Percentiles rank a stretch among this genome's conserved stretches.
Evolutionary conservation across 2,329 filamentous ascomycete genomes (phyloP).

Genomic region (Penicillium glabrum): DNA sequence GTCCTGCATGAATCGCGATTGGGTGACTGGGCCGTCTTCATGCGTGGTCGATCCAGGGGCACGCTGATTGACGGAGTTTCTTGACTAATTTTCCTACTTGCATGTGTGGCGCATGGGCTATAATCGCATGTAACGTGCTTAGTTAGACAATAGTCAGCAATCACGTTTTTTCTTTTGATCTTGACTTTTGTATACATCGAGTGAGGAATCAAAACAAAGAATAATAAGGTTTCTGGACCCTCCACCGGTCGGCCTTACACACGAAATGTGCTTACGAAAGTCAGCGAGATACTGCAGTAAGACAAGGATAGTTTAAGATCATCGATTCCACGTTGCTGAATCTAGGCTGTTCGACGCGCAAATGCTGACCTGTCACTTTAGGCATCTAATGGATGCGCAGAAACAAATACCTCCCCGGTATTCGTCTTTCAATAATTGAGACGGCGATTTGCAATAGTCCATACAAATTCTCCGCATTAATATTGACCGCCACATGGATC

Average conservation of each 20-base stretch:
- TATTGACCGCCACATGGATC: neutral
- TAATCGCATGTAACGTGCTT: neutral
- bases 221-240: neutral
- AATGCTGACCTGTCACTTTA: neutral
- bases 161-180: neutral
- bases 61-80: slow-evolving; percentile 1
- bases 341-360: neutral
- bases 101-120: neutral
- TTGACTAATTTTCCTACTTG: neutral
- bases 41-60: neutral
- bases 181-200: neutral
- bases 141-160: neutral
- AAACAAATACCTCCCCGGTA: neutral
- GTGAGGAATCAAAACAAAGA: neutral
- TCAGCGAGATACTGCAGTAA: too few relatives aligned
- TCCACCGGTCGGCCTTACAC: neutral
- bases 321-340: neutral
- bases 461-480: neutral
- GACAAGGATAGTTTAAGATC: neutral
- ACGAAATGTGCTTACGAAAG: neutral
- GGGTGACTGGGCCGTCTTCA: neutral
- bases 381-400: neutral
- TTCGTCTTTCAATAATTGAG: neutral
- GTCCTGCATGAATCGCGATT: neutral
- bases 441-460: neutral